phyloP scores from a whole-genome alignment of 2,329 filamentous ascomycete species.

The Claviceps arundinis region DNA sequence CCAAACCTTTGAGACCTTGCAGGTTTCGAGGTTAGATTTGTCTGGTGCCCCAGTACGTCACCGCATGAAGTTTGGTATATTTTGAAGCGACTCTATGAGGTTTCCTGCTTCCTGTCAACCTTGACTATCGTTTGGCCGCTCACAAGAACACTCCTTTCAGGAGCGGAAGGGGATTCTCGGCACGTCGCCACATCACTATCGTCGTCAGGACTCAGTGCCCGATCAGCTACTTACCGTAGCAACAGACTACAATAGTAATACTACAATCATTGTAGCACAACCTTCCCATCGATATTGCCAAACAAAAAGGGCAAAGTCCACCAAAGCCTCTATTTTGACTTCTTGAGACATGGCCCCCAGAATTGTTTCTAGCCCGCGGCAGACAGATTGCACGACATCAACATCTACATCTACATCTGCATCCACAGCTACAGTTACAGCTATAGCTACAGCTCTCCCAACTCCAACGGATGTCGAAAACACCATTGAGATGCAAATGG shows the following conservation, averaged over 20 bases:
- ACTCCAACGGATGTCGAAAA: constrained; percentile 5
- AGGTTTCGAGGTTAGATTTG: neutral
- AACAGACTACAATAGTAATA: neutral
- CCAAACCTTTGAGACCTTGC: neutral
- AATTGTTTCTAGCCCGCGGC: constrained; percentile 3
- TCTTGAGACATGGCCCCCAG: constrained; percentile 5
- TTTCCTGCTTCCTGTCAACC: neutral
- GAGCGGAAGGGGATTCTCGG: neutral
- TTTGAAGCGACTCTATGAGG: neutral
- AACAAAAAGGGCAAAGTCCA: neutral
- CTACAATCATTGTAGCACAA: neutral
- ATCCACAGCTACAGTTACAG: neutral
- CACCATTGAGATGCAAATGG: constrained; percentile 9
- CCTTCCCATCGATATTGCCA: neutral
- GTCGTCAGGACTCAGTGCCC: neutral
- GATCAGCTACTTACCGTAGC: neutral
- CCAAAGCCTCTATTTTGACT: neutral
- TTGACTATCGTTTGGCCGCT: neutral
- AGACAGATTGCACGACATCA: neutral
- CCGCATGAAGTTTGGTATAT: neutral
- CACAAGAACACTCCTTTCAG: neutral
- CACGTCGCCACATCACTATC: neutral
- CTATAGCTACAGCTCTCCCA: neutral
- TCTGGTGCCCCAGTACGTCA: neutral
- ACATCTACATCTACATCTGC: neutral